Base-by-base conservation (phyloP, 1,284 basidiomycete species). In the Pseudozyma pruni region DNA sequence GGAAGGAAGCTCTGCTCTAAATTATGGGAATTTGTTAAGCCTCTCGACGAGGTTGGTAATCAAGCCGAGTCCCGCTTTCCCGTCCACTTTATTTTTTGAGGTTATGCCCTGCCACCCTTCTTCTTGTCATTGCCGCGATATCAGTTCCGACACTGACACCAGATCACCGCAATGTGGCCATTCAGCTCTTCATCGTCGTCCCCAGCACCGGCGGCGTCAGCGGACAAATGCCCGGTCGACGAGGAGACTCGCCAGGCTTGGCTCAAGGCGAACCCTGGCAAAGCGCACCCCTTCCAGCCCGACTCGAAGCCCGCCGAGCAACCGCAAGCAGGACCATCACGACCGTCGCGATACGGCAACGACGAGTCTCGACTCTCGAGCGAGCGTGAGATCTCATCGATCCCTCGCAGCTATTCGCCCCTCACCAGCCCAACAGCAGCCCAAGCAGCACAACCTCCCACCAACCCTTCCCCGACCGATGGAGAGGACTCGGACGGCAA, bases 371-470 rank as follows among this genome's bases (percentile, higher is more conserved):
- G 38, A 61, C 84, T 51, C 85, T 90, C 61, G 16, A 86, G 84
- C 9, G 87, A 90, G 10, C 89, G 94, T 62, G 90, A 92, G 79
- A 86, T 88, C 25, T 97, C 94, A 6, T 91, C 92, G 14, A 98
- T 98, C 80, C 95, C 94, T 8, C 88, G 90, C 14, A 63, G 57
- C 42, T 74, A 62, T 19, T 44, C 56, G n/a, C 47, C 57, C 11
- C 35, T 64, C 1, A 34, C 52, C 10, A 43, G 50, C 11, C 49
- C 56, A 2, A 64, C 59, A 19, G 54, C 52, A 23, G 59, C 48
- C 3, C 71, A 48, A 11, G 32, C 50, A 1, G 49, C 56, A 3
- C 59, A 45, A 14, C 56, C 46, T 2, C 23, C 39, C 2, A 40
- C 44, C 34, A 38, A 47, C 2, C 67, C 58, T 35, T 46, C 45